phyloP scores from a whole-genome alignment of 2,329 filamentous ascomycete species.

The Sclerotinia subarctica region DNA sequence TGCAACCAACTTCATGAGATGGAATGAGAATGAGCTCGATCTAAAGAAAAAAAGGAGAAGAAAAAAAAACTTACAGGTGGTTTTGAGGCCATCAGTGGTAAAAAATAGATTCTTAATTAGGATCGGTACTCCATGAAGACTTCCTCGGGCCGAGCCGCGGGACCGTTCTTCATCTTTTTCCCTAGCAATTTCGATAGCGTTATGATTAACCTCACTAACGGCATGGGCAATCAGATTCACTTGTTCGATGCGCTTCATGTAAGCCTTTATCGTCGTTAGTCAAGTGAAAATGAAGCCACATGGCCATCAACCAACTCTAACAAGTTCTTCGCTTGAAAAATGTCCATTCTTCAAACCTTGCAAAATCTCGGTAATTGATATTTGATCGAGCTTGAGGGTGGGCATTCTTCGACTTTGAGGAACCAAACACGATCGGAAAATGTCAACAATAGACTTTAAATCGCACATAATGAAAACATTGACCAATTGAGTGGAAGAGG shows the following conservation, averaged over 20 bases:
- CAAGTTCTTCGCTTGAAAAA: conserved; percentile 19
- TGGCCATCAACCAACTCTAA: conserved; percentile 7
- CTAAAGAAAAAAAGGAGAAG: neutral
- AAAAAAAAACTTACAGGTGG: conserved; percentile 40
- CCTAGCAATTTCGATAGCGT: conserved; percentile 26
- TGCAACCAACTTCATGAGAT: conserved; percentile 35
- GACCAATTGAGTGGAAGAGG: neutral
- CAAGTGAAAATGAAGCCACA: neutral
- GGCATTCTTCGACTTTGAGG: neutral
- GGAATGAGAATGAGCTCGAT: neutral
- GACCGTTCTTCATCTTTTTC: conserved; percentile 25
- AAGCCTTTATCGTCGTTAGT: conserved; percentile 11
- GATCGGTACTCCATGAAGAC: conserved; percentile 55
- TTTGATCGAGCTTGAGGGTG: conserved; percentile 1
- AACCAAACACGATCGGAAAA: neutral
- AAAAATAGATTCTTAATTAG: conserved; percentile 59
- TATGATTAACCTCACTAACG: conserved; percentile 28
- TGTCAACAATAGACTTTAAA: neutral
- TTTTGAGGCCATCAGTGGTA: conserved; percentile 57
- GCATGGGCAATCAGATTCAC: conserved; percentile 10
- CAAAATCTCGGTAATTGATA: conserved; percentile 4
- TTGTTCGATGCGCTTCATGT: conserved; percentile 17
- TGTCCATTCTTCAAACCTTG: neutral
- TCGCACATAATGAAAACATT: neutral
- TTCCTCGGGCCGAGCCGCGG: conserved; percentile 30